Base-by-base conservation (phyloP, 495 filamentous ascomycete species). In the Penicillium simplicissimum region DNA sequence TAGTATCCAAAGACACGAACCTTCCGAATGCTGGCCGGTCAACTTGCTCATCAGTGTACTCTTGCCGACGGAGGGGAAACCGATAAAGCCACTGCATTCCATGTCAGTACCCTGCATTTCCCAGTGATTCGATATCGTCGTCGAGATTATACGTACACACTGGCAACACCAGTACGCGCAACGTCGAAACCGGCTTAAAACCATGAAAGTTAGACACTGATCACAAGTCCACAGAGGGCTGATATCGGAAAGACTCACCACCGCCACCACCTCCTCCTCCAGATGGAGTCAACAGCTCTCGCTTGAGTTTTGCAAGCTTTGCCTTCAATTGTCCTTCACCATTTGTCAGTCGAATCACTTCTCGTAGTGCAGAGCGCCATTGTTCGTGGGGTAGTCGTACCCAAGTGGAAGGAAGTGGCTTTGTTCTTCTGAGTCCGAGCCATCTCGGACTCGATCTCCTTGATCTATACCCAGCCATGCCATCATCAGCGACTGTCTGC, bases 371-470 rank as follows among this genome's bases (percentile, higher is more conserved):
- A 37, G n/a, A 49, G 21, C 43, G 59, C 21, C 36, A 31, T 52
- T 38, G 37, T 60, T 47, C 25, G 59, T 5, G 51, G 21, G 47
- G 49, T 21, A 48, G 14, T 52, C 77, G 68, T 80, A 84, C 87
- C 87, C 72, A 90, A 78, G 71, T 88, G 85, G 70, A 88, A 98
- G 35, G 93, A 93, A 14, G 95, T 98, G 40, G 91, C 91, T 79
- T 98, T 98, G 76, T 98, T 98, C 80, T 97, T 98, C 74, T 98
- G 95, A 68, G 93, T 98, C 76, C 85, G 85, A 77, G 92, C 91
- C 93, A 96, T 96, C 87, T 97, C 95, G 80, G 89, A 80, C 90
- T 98, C 95, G 74, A 98, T 88, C 71, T 93, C 91, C 76, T 96
- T 98, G 83, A 98, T 98, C 92, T 97, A 76, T 76, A 63, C 23